Evolutionary conservation across 208 protist genomes (phyloP).

Genomic region (Tritrichomonas musculus): DNA sequence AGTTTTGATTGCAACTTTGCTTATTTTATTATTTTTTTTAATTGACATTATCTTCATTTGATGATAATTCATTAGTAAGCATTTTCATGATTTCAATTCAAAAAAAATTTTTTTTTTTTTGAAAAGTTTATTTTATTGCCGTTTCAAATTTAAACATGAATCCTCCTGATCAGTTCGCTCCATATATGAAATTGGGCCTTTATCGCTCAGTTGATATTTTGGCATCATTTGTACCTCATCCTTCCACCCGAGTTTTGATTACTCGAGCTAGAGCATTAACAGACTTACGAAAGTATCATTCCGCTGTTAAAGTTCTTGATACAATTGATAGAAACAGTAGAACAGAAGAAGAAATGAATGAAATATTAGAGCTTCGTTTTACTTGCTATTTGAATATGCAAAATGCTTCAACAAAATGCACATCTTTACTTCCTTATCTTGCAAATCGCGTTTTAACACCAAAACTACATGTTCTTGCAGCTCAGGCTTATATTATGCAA

Average conservation of each 20-base stretch:
- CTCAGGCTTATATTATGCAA: not conserved
- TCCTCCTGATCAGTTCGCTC: not conserved
- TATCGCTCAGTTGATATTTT: not conserved
- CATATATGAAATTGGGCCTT: not conserved
- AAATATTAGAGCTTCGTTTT: slow-evolving; percentile 9
- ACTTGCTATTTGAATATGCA: not conserved
- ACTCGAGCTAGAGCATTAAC: not conserved
- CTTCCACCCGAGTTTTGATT: not conserved
- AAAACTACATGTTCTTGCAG: slow-evolving; percentile 7
- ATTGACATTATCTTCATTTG: too few relatives aligned
- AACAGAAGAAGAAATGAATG: not conserved
- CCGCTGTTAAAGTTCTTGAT: not conserved
- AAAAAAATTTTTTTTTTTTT: too few relatives aligned
- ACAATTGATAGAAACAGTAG: not conserved
- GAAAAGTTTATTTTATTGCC: not conserved
- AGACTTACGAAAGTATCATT: not conserved
- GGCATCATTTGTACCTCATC: not conserved
- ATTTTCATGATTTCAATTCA: too few relatives aligned
- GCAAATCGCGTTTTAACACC: not conserved
- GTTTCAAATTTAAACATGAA: not conserved
- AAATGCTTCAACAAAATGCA: not conserved
- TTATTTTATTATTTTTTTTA: too few relatives aligned
- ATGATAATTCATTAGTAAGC: too few relatives aligned
- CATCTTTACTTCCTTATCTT: not conserved
- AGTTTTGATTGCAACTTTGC: too few relatives aligned